A percentile compares a stretch with the other conserved stretches of the same genome.
These are phyloP conservation scores for Myxozyma kluyveri DNA, from an alignment of 805 yeast genomes.

Conservation along the genomic window DNA sequence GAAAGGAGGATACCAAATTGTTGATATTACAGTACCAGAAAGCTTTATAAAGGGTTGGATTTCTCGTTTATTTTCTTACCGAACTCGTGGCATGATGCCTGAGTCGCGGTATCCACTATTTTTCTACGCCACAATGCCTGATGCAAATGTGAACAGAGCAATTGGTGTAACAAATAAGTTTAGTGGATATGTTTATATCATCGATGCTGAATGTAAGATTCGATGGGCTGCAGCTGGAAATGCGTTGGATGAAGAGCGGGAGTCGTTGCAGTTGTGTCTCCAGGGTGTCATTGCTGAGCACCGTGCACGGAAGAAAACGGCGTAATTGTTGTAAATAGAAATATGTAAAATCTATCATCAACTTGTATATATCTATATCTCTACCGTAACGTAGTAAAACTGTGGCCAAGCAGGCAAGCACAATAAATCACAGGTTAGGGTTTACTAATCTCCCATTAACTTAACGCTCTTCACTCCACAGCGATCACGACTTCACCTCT, in stretches of 20 bases:
- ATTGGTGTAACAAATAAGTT: conserved; percentile 69
- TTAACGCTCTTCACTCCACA: too few relatives aligned
- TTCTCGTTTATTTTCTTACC: conserved; percentile 51
- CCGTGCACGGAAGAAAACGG: conserved; percentile 1
- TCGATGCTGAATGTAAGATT: conserved; percentile 70
- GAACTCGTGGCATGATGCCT: conserved; percentile 48
- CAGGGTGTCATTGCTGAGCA: conserved; percentile 23
- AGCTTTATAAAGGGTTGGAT: conserved; percentile 65
- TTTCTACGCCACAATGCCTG: conserved; percentile 39
- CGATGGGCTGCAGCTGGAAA: conserved; percentile 92
- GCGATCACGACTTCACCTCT: too few relatives aligned
- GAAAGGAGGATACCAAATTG: conserved; percentile 53
- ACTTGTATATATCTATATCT: too few relatives aligned
- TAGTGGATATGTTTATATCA: conserved; percentile 77
- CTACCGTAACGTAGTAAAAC: too few relatives aligned
- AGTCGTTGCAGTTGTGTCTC: conserved; percentile 21
- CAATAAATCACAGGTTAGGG: too few relatives aligned
- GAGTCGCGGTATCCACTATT: conserved; percentile 54
- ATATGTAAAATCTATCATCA: too few relatives aligned
- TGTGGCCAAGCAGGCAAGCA: too few relatives aligned
- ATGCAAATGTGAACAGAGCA: conserved; percentile 12
- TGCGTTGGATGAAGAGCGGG: conserved; percentile 64
- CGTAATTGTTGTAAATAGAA: too few relatives aligned
- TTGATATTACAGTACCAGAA: conserved; percentile 76
- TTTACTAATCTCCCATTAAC: too few relatives aligned